Evolutionary conservation across 495 filamentous ascomycete genomes (phyloP).

Genomic region (Hypoxylon crocopeplum): DNA sequence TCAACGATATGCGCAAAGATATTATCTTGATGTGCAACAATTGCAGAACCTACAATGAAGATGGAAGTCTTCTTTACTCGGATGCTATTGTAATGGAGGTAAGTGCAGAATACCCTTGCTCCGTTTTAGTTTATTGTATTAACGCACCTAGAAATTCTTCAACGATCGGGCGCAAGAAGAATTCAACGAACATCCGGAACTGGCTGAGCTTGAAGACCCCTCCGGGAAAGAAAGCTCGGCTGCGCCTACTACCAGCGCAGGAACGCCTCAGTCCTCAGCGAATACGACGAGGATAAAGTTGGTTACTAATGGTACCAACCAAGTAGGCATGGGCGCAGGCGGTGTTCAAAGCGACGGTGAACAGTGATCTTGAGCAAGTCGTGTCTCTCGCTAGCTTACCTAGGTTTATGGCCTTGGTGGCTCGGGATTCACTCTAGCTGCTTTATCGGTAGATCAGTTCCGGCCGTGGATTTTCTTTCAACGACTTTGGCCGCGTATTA

Average conservation of each 20-base stretch:
- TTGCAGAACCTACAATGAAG: constrained; percentile 94
- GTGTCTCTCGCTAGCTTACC: not conserved
- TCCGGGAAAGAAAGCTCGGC: constrained; percentile 68
- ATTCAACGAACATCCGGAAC: constrained; percentile 73
- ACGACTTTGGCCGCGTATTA: constrained; percentile 3
- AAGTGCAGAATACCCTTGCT: constrained; percentile 42
- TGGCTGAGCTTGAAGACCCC: constrained; percentile 71
- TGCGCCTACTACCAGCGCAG: constrained; percentile 68
- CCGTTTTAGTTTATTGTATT: constrained; percentile 10
- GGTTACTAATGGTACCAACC: constrained; percentile 61
- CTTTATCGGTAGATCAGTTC: not conserved
- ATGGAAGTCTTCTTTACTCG: constrained; percentile 85
- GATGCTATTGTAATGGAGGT: constrained; percentile 96
- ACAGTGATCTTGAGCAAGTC: constrained; percentile 8
- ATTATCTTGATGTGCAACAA: constrained; percentile 85
- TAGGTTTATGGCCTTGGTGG: not conserved
- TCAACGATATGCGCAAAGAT: constrained; percentile 82
- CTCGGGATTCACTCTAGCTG: not conserved
- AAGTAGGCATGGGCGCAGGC: constrained; percentile 48
- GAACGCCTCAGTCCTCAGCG: constrained; percentile 70
- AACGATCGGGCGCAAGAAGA: constrained; percentile 71
- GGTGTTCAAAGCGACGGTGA: constrained; percentile 56
- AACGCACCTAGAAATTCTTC: constrained; percentile 64
- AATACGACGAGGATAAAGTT: constrained; percentile 56
- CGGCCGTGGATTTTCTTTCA: constrained; percentile 4